phyloP scores from a whole-genome alignment of 192 early-diverging fungal species.

The Gonapodya sp. region DNA sequence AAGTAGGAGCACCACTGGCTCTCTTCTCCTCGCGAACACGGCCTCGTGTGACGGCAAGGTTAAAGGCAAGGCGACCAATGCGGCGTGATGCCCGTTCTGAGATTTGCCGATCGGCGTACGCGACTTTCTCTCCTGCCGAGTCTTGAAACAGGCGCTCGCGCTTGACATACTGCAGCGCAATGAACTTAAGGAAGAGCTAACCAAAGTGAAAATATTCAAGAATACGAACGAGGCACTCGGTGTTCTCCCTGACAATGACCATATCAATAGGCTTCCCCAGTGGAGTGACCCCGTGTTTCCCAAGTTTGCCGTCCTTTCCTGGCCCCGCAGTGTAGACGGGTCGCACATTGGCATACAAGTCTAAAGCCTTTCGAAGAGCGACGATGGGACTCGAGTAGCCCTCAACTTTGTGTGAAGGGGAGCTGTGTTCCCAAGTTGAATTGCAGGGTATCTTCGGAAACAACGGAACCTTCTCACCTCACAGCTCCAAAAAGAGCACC shows the following conservation, averaged over 20 bases:
- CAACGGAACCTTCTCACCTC: slow-evolving; percentile 33
- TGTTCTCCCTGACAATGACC: slow-evolving; percentile 97
- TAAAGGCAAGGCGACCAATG: slow-evolving; percentile 83
- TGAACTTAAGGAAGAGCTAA: neutral
- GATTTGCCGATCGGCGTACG: slow-evolving; percentile 84
- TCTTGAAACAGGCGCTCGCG: slow-evolving; percentile 59
- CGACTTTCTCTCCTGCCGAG: slow-evolving; percentile 50
- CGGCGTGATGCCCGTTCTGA: slow-evolving; percentile 79
- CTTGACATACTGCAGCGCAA: slow-evolving; percentile 70
- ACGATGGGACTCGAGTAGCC: slow-evolving; percentile 98
- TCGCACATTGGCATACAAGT: slow-evolving; percentile 95
- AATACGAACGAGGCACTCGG: slow-evolving; percentile 77
- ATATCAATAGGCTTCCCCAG: slow-evolving; percentile 75
- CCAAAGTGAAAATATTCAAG: neutral
- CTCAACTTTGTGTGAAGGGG: slow-evolving; percentile 94
- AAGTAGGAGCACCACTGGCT: neutral
- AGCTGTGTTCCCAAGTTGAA: slow-evolving; percentile 41
- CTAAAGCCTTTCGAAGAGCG: slow-evolving; percentile 84
- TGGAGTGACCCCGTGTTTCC: slow-evolving; percentile 10
- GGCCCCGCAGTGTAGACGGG: slow-evolving; percentile 52
- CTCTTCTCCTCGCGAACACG: slow-evolving; percentile 3
- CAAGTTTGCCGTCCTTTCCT: slow-evolving; percentile 5
- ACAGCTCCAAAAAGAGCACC: slow-evolving; percentile 96
- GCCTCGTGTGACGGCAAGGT: slow-evolving; percentile 73
- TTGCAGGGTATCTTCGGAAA: neutral